Percentiles rank a stretch among this genome's conserved stretches.
phyloP scores from a whole-genome alignment of 2,329 filamentous ascomycete genomes.

The Sclerotinia glacialis region DNA sequence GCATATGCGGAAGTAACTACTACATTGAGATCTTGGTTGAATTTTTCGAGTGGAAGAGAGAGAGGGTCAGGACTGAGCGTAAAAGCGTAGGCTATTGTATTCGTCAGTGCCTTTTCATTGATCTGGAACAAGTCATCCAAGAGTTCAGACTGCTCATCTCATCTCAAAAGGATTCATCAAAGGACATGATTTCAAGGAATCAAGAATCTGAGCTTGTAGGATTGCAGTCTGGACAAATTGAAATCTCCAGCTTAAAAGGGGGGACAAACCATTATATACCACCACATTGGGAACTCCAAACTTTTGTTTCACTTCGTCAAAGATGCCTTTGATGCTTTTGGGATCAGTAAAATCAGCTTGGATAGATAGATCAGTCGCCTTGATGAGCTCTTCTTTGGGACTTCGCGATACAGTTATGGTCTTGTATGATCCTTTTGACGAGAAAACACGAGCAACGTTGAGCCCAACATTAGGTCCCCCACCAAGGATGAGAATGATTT shows the following conservation, averaged over 20 bases:
- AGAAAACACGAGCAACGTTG: conserved; percentile 40
- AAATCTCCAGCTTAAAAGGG: neutral
- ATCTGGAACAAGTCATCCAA: neutral
- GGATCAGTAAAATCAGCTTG: conserved; percentile 41
- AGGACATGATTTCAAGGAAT: neutral
- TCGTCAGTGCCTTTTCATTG: neutral
- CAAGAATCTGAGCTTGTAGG: neutral
- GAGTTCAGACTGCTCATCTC: neutral
- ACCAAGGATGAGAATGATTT: conserved; percentile 43
- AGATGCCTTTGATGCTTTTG: conserved; percentile 33
- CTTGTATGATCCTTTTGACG: conserved; percentile 43
- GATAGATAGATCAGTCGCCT: conserved; percentile 39
- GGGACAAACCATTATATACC: conserved; percentile 43
- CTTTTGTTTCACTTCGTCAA: conserved; percentile 41
- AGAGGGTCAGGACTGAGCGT: conserved; percentile 19
- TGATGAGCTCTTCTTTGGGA: conserved; percentile 31
- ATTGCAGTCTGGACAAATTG: neutral
- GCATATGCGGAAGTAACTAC: conserved; percentile 43
- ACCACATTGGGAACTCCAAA: conserved; percentile 44
- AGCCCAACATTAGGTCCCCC: conserved; percentile 44
- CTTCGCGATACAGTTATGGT: conserved; percentile 42
- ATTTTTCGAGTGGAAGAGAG: conserved; percentile 37
- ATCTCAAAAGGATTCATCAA: neutral
- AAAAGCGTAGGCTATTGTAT: neutral
- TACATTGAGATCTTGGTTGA: conserved; percentile 40